Conservation (phyloP, 805 yeast genomes). For the Naumovozyma castellii region DNA sequence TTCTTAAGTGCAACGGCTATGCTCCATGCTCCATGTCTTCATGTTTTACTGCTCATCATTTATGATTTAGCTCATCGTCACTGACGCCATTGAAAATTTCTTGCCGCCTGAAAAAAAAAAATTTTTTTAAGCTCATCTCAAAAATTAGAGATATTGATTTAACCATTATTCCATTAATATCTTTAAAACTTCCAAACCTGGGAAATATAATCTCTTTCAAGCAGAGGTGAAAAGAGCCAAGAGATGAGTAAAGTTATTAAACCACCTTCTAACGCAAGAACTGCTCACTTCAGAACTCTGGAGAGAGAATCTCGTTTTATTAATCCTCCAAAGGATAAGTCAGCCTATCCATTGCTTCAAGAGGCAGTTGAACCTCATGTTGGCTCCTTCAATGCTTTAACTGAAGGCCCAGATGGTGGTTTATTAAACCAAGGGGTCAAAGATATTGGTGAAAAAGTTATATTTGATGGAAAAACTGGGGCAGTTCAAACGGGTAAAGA, state of each 20-base stretch:
- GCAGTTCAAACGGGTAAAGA: conserved; percentile 33
- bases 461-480: conserved; percentile 55
- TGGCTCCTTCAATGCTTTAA: conserved; percentile 90
- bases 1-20: too few species aligned
- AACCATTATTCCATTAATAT: too few species aligned
- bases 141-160: background rate
- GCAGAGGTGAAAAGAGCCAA: background rate
- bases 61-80: background rate
- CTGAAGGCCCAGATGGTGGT: conserved; percentile 83
- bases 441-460: conserved; percentile 79
- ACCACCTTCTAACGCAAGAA: conserved; percentile 27
- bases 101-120: background rate
- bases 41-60: too few species aligned
- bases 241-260: conserved; percentile 25
- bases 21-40: too few species aligned
- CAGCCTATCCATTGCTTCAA: conserved; percentile 69
- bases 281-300: conserved; percentile 52
- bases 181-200: too few species aligned
- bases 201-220: too few species aligned
- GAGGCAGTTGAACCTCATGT: conserved; percentile 94
- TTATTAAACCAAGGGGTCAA: conserved; percentile 73
- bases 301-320: conserved; percentile 80
- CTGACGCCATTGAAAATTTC: background rate
- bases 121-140: background rate
- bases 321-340: conserved; percentile 81